Percentiles rank a stretch among this genome's conserved stretches.
phyloP scores from a whole-genome alignment of 1,139 yeast genomes.

The Debaryomyces coudertii region DNA sequence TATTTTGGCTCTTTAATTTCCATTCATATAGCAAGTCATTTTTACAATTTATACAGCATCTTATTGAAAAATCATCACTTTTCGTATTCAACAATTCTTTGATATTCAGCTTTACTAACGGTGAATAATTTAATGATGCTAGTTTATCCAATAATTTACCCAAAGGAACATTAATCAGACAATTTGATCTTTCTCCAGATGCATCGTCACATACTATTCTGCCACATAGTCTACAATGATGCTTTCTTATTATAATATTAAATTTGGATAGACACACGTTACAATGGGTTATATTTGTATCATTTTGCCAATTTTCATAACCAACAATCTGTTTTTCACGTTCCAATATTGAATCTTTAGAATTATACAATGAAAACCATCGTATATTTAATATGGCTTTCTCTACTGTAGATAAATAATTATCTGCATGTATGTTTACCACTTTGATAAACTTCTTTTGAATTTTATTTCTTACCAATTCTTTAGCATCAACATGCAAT shows the following conservation, averaged over 20 bases:
- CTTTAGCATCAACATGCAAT: constrained; percentile 40
- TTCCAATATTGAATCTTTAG: constrained; percentile 14
- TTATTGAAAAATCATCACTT: constrained; percentile 21
- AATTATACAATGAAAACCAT: constrained; percentile 8
- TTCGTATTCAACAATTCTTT: constrained; percentile 15
- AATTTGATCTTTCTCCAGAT: constrained; percentile 37
- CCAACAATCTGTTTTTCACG: constrained; percentile 58
- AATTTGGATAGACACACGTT: constrained; percentile 64
- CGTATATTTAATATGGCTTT: constrained; percentile 6
- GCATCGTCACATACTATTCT: constrained; percentile 75
- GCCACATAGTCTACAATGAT: constrained; percentile 90
- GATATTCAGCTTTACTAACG: constrained; percentile 28
- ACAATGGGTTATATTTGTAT: constrained; percentile 54
- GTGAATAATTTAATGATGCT: constrained; percentile 40
- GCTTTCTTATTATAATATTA: constrained; percentile 67
- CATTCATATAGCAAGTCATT: constrained; percentile 59
- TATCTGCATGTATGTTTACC: constrained; percentile 28
- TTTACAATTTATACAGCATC: constrained; percentile 75
- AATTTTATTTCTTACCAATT: constrained; percentile 56
- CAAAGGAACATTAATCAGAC: constrained; percentile 76
- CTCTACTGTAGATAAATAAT: constrained; percentile 17
- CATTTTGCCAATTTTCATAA: constrained; percentile 65
- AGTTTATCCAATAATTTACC: constrained; percentile 47
- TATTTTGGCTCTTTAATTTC: constrained; percentile 46
- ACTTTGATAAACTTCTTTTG: constrained; percentile 64